Percentiles rank a stretch among this genome's conserved stretches.
Conservation (phyloP, 257 asterid genomes). For the Penstemon davidsonii region DNA sequence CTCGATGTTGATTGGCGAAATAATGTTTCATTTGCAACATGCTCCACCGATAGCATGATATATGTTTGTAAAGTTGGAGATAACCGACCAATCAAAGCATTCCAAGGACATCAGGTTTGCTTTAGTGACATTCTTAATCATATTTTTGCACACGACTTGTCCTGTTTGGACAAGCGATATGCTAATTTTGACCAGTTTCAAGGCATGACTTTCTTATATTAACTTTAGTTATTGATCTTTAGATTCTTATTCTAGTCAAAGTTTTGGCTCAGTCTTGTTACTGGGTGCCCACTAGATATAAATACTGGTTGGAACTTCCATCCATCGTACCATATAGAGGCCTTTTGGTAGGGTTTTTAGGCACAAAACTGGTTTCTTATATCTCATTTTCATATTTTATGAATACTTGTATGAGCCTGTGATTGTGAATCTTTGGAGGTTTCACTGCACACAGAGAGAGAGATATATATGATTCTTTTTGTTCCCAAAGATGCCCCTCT, state of each 20-base stretch:
- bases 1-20: constrained; percentile 99
- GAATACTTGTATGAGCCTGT: no score
- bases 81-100: constrained; percentile 71
- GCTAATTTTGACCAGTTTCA: constrained; percentile 13
- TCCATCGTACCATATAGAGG: neutral
- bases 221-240: neutral
- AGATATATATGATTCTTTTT: no score
- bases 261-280: neutral
- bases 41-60: constrained; percentile 98
- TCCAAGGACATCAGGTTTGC: constrained; percentile 86
- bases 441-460: no score
- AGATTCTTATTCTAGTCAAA: neutral
- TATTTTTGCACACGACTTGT: constrained; percentile 9
- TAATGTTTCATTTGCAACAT: constrained; percentile 84
- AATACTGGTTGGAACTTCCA: neutral
- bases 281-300: neutral
- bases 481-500: no score
- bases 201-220: neutral
- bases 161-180: constrained; percentile 18
- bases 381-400: neutral
- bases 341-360: neutral
- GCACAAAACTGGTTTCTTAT: neutral
- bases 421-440: neutral
- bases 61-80: constrained; percentile 94
- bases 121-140: constrained; percentile 6